Evolutionary conservation across 768 basidiomycete genomes (phyloP).

Genomic region (Pluteus cervinus): DNA sequence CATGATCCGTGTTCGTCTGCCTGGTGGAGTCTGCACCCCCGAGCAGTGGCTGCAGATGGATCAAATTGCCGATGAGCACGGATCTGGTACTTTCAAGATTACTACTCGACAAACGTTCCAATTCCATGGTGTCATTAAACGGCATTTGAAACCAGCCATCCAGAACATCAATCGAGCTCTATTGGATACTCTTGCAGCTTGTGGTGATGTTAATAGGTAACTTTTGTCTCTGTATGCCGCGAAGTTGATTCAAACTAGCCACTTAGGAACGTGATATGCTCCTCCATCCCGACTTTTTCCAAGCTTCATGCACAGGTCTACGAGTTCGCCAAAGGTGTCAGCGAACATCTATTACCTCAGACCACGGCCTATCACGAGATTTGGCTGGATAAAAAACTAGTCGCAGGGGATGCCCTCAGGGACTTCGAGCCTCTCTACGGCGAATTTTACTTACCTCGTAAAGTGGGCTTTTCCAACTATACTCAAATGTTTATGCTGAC

Average conservation of each 20-base stretch:
- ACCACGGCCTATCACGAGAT: conserved; percentile 96
- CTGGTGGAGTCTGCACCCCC: conserved; percentile 90
- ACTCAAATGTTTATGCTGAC: conserved; percentile 3
- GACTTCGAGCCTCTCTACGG: conserved; percentile 98
- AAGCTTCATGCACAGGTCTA: conserved; percentile 79
- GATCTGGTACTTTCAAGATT: conserved; percentile 91
- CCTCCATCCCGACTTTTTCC: conserved; percentile 88
- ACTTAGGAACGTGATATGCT: conserved; percentile 80
- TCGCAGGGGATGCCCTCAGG: conserved; percentile 89
- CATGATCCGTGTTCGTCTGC: conserved; percentile 98
- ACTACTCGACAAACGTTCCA: conserved; percentile 99
- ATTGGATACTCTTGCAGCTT: conserved; percentile 95
- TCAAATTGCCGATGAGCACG: conserved; percentile 93
- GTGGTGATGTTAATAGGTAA: conserved; percentile 94
- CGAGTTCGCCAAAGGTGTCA: conserved; percentile 77
- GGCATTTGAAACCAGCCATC: conserved; percentile 91
- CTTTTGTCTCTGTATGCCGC: conserved; percentile 10
- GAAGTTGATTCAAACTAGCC: not conserved
- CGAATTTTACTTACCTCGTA: conserved; percentile 92
- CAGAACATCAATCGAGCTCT: conserved; percentile 90
- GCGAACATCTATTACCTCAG: conserved; percentile 80
- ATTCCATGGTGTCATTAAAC: conserved; percentile 98
- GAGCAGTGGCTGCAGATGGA: conserved; percentile 95
- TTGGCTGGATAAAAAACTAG: conserved; percentile 96
- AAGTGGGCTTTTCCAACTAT: conserved; percentile 45